Evolutionary conservation across 176 grass and related monocot species (phyloP).

Genomic region (Alloteropsis semialata): DNA sequence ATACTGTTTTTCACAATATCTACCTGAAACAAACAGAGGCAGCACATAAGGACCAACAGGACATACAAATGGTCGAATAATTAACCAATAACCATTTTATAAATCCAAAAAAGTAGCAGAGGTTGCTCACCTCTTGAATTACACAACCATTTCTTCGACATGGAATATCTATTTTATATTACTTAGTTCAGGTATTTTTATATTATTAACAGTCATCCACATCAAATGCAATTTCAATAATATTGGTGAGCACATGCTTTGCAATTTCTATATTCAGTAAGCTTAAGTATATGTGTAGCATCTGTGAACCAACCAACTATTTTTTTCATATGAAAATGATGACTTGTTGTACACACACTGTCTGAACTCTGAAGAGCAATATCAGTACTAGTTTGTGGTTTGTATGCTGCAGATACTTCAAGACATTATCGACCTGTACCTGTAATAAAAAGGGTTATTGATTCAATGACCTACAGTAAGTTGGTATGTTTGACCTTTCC

Average conservation of each 20-base stretch:
- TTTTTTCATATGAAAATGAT: slow-evolving; percentile 4
- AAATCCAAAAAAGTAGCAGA: neutral
- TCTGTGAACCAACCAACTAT: neutral
- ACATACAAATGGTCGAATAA: neutral
- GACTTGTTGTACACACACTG: neutral
- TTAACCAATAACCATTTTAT: neutral
- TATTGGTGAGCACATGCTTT: neutral
- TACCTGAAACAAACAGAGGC: too few species aligned
- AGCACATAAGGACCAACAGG: too few species aligned
- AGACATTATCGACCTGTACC: slow-evolving; percentile 85
- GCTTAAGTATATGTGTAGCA: neutral
- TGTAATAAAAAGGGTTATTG: slow-evolving; percentile 85
- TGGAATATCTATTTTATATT: neutral
- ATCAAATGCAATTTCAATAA: neutral
- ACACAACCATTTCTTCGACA: neutral
- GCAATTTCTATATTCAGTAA: neutral
- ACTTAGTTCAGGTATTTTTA: neutral
- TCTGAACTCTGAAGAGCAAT: neutral
- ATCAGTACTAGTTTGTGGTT: neutral
- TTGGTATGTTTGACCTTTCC: slow-evolving; percentile 51
- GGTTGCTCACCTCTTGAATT: neutral
- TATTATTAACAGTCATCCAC: neutral
- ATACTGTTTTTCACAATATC: too few species aligned
- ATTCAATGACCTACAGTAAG: slow-evolving; percentile 96
- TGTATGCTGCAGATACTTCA: slow-evolving; percentile 69